These are phyloP conservation scores for Thalassiosira mediterranea DNA, from an alignment of 352 stramenopile genomes.

Conservation along the genomic window DNA sequence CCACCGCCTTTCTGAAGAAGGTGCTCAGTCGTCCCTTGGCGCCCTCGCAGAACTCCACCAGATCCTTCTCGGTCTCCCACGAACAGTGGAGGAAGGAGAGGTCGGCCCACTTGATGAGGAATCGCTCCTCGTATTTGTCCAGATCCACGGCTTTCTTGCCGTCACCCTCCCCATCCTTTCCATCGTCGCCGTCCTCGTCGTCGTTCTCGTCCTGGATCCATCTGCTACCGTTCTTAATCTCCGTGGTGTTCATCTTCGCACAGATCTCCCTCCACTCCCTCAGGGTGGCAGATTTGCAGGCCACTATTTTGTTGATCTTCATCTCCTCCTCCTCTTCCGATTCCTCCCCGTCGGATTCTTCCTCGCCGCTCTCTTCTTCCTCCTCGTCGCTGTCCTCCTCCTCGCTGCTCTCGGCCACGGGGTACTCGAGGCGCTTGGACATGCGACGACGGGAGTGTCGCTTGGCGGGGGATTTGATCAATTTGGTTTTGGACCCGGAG, in stretches of 20 bases:
- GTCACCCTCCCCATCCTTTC: no score
- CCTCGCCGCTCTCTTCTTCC: constrained; percentile 25
- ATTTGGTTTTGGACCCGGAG: no score
- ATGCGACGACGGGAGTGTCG: constrained; percentile 51
- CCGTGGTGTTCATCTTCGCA: constrained; percentile 80
- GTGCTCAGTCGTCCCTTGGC: constrained; percentile 89
- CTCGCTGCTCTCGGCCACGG: constrained; percentile 11
- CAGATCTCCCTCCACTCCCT: constrained; percentile 75
- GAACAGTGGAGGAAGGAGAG: constrained; percentile 96
- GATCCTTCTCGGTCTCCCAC: constrained; percentile 95
- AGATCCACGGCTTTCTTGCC: constrained; percentile 80
- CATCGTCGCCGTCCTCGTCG: constrained; percentile 5
- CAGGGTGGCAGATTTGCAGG: constrained; percentile 61
- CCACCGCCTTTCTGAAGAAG: constrained; percentile 75
- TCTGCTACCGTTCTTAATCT: constrained; percentile 82
- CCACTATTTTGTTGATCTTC: constrained; percentile 86
- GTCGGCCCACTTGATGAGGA: constrained; percentile 99
- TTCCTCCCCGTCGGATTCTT: not conserved
- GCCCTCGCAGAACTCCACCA: constrained; percentile 89
- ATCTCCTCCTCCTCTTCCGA: constrained; percentile 53
- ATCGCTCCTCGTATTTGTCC: constrained; percentile 89
- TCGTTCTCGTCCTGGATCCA: constrained; percentile 73
- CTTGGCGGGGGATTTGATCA: constrained; percentile 60
- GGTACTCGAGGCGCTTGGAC: constrained; percentile 39
- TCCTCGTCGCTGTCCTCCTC: constrained; percentile 35